Percentiles rank a stretch among this genome's conserved stretches.
phyloP scores from a whole-genome alignment of 2,329 filamentous ascomycete species.

The Nakataea oryzae region DNA sequence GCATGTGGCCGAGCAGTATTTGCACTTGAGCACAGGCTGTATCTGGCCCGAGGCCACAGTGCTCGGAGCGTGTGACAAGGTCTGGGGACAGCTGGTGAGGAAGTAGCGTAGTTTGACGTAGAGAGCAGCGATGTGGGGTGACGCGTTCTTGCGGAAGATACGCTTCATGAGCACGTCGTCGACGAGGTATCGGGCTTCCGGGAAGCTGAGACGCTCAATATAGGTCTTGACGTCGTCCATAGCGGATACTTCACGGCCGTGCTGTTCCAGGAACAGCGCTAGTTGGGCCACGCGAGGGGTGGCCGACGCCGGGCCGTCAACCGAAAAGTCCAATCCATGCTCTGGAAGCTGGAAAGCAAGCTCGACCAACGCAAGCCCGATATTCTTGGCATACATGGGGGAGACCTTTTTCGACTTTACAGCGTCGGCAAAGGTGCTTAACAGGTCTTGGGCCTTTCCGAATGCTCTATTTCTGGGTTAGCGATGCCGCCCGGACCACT shows the following conservation, averaged over 20 bases:
- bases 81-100: slow-evolving; percentile 26
- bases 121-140: background rate
- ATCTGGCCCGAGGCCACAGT: background rate
- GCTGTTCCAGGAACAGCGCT: slow-evolving; percentile 19
- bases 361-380: slow-evolving; percentile 20
- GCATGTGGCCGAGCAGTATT: slow-evolving; percentile 8
- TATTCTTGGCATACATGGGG: slow-evolving; percentile 23
- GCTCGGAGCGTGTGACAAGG: slow-evolving; percentile 5
- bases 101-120: slow-evolving; percentile 32
- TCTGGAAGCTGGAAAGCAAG: slow-evolving; percentile 17
- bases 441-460: slow-evolving; percentile 14
- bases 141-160: background rate
- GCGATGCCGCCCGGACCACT: background rate
- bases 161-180: slow-evolving; percentile 11
- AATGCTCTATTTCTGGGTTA: slow-evolving; percentile 7
- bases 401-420: slow-evolving; percentile 11
- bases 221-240: slow-evolving; percentile 38
- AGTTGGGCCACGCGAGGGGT: slow-evolving; percentile 20
- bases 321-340: slow-evolving; percentile 7
- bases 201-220: slow-evolving; percentile 27
- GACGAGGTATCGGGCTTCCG: slow-evolving; percentile 28
- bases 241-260: slow-evolving; percentile 17
- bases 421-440: slow-evolving; percentile 16
- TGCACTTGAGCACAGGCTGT: slow-evolving; percentile 9
- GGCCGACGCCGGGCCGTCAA: background rate